A percentile compares a stretch with the other conserved stretches of the same genome.
These are phyloP conservation scores for Scleroderma bovista DNA, from an alignment of 768 basidiomycete genomes.

Conservation along the genomic window DNA sequence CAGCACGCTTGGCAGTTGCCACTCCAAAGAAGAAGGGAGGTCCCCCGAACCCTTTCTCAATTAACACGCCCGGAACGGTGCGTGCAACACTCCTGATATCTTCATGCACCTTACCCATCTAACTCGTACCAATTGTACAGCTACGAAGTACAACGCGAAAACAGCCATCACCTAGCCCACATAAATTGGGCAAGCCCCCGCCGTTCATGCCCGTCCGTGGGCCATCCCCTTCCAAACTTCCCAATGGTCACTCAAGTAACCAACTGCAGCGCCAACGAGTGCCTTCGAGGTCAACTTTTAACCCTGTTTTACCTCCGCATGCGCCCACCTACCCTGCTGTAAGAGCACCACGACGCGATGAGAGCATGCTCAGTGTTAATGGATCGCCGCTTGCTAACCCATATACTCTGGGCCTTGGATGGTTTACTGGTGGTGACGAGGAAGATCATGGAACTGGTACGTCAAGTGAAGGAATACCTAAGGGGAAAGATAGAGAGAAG, in stretches of 20 bases:
- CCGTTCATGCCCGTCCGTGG: slow-evolving; percentile 30
- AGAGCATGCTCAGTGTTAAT: slow-evolving; percentile 75
- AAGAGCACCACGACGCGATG: slow-evolving; percentile 67
- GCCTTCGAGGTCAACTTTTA: slow-evolving; percentile 67
- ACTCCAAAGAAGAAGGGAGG: slow-evolving; percentile 51
- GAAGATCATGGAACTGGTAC: slow-evolving; percentile 15
- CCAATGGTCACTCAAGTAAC: slow-evolving; percentile 16
- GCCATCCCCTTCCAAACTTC: slow-evolving; percentile 50
- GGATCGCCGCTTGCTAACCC: slow-evolving; percentile 82
- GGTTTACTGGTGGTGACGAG: slow-evolving; percentile 43
- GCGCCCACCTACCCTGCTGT: slow-evolving; percentile 40
- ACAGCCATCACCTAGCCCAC: slow-evolving; percentile 31
- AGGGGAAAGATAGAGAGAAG: slow-evolving; percentile 21
- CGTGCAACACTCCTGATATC: slow-evolving; percentile 7
- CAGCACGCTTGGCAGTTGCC: slow-evolving; percentile 42
- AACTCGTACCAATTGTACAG: slow-evolving; percentile 22
- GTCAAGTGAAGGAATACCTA: not conserved
- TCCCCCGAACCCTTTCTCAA: slow-evolving; percentile 43
- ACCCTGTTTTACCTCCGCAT: slow-evolving; percentile 51
- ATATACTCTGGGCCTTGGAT: slow-evolving; percentile 57
- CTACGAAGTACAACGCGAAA: slow-evolving; percentile 23
- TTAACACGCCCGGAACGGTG: slow-evolving; percentile 38
- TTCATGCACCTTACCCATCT: not conserved
- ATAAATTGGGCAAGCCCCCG: slow-evolving; percentile 26
- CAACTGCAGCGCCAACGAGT: slow-evolving; percentile 28